phyloP scores from a whole-genome alignment of 2,329 filamentous ascomycete species.

The Curvularia lunata region DNA sequence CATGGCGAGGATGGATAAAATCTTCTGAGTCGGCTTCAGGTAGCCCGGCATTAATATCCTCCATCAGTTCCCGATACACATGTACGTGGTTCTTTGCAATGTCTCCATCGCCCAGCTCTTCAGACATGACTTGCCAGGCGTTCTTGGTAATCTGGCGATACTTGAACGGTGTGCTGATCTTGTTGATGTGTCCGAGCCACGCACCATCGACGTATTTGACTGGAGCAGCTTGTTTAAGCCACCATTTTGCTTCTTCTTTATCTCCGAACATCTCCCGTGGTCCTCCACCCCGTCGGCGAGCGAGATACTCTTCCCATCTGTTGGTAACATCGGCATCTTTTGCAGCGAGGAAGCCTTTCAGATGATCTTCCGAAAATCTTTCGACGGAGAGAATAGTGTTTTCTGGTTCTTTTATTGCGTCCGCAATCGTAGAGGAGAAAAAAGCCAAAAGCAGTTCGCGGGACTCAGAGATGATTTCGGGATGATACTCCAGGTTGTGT shows the following conservation, averaged over 20 bases:
- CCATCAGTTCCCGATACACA: constrained; percentile 45
- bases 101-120: constrained; percentile 60
- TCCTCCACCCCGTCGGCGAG: constrained; percentile 43
- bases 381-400: constrained; percentile 43
- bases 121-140: constrained; percentile 58
- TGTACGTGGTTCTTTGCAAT: constrained; percentile 55
- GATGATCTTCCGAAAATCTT: constrained; percentile 35
- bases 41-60: constrained; percentile 38
- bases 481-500: constrained; percentile 51
- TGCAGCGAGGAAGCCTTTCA: constrained; percentile 39
- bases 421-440: constrained; percentile 43
- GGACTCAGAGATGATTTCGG: constrained; percentile 44
- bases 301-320: constrained; percentile 47
- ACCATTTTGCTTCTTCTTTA: constrained; percentile 48
- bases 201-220: constrained; percentile 58
- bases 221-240: constrained; percentile 52
- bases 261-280: constrained; percentile 47
- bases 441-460: constrained; percentile 46
- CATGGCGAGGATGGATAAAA: constrained; percentile 37
- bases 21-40: constrained; percentile 42
- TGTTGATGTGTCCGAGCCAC: constrained; percentile 57
- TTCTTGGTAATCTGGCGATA: constrained; percentile 51
- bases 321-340: constrained; percentile 42
- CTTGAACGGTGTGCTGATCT: constrained; percentile 53
- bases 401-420: constrained; percentile 18